These are phyloP conservation scores for Candida broadrunensis DNA, from an alignment of 805 yeast species.

Conservation along the genomic window DNA sequence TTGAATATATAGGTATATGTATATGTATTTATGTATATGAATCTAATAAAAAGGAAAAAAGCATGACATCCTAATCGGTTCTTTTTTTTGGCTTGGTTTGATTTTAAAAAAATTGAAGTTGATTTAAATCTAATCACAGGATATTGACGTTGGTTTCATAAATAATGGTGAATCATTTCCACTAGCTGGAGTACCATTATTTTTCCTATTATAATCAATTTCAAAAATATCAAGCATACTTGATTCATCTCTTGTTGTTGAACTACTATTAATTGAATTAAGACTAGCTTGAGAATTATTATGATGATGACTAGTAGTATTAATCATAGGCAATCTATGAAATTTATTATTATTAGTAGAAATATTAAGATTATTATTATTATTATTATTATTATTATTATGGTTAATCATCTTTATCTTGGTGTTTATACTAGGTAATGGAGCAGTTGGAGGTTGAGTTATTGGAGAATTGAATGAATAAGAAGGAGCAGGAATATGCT, in stretches of 20 bases:
- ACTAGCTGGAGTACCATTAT: conserved; percentile 26
- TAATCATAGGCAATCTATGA: not conserved
- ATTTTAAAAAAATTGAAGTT: too few relatives aligned
- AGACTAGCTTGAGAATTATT: conserved; percentile 19
- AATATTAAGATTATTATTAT: too few relatives aligned
- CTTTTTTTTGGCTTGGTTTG: too few relatives aligned
- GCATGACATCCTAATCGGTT: too few relatives aligned
- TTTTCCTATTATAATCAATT: not conserved
- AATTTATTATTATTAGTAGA: too few relatives aligned
- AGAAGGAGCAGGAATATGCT: not conserved
- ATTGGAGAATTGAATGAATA: not conserved
- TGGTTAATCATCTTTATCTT: not conserved
- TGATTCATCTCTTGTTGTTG: conserved; percentile 15
- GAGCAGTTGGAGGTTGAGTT: not conserved
- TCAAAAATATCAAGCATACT: not conserved
- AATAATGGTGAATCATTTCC: conserved; percentile 18
- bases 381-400: not conserved
- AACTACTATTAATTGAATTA: conserved; percentile 13
- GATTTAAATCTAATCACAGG: too few relatives aligned
- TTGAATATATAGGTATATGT: too few relatives aligned
- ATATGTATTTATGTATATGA: too few relatives aligned
- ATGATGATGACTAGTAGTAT: not conserved
- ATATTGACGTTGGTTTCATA: not conserved
- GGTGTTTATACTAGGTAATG: not conserved
- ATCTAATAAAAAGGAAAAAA: too few relatives aligned